Evolutionary conservation across 306 rosid species (phyloP).

Genomic region (Casuarina cunninghamiana): DNA sequence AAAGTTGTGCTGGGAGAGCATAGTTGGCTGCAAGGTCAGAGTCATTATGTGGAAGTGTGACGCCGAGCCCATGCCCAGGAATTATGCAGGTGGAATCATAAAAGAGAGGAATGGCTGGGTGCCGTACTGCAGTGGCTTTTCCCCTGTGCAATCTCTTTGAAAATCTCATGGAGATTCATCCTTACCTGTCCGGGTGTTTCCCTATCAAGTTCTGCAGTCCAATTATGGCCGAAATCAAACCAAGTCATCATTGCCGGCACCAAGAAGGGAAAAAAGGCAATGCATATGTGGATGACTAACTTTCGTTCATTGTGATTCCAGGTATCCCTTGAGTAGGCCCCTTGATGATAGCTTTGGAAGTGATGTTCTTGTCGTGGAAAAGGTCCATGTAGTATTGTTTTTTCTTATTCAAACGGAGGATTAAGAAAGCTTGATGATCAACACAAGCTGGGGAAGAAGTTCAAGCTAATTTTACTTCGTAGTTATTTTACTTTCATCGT

Average conservation of each 20-base stretch:
- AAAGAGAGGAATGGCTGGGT: not conserved
- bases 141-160: not conserved
- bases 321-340: not conserved
- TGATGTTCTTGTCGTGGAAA: no score
- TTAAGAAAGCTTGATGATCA: no score
- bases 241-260: conserved; percentile 1
- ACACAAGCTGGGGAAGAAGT: no score
- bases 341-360: not conserved
- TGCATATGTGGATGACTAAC: not conserved
- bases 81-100: not conserved
- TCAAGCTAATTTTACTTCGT: no score
- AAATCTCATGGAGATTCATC: not conserved
- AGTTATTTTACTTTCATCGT: no score
- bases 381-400: no score
- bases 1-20: not conserved
- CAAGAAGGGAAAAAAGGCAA: not conserved
- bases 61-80: not conserved
- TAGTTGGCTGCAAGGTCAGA: not conserved
- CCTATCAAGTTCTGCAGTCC: not conserved
- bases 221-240: not conserved
- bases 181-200: not conserved
- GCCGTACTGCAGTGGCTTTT: conserved; percentile 1
- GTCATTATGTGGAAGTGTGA: not conserved
- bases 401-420: no score
- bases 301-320: not conserved